Percentiles rank a stretch among this genome's conserved stretches.
phyloP scores from a whole-genome alignment of 2,329 filamentous ascomycete species.

The Stagonosporopsis vannaccii region DNA sequence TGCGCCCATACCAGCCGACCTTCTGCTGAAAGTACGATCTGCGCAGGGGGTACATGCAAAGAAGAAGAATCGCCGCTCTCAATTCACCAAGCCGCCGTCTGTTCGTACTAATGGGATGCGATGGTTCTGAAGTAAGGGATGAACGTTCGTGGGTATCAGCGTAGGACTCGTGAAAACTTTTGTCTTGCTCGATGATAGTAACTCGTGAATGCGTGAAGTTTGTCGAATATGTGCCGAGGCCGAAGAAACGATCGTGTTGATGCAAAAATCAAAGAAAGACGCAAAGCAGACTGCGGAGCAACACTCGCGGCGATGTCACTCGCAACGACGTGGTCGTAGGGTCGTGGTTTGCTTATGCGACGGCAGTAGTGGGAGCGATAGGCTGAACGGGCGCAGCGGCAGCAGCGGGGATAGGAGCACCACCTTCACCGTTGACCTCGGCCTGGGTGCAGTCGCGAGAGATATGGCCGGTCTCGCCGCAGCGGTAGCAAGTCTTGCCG shows the following conservation, averaged over 20 bases:
- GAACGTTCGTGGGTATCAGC: slow-evolving; percentile 55
- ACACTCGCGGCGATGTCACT: slow-evolving; percentile 29
- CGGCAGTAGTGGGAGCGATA: slow-evolving; percentile 52
- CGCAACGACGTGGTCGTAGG: slow-evolving; percentile 12
- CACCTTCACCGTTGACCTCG: slow-evolving; percentile 56
- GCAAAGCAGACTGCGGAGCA: neutral
- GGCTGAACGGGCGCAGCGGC: slow-evolving; percentile 42
- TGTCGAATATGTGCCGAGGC: slow-evolving; percentile 44
- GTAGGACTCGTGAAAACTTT: slow-evolving; percentile 53
- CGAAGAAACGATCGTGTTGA: slow-evolving; percentile 43
- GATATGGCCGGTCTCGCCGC: slow-evolving; percentile 94
- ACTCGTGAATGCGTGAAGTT: slow-evolving; percentile 49
- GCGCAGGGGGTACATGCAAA: slow-evolving; percentile 22
- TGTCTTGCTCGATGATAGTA: slow-evolving; percentile 37
- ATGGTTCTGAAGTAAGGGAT: slow-evolving; percentile 48
- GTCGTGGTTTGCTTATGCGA: slow-evolving; percentile 37
- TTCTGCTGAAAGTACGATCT: slow-evolving; percentile 11
- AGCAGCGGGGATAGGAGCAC: slow-evolving; percentile 35
- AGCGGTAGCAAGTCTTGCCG: slow-evolving; percentile 98
- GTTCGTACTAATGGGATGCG: slow-evolving; percentile 48
- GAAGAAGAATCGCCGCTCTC: slow-evolving; percentile 30
- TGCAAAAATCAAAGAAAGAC: slow-evolving; percentile 24
- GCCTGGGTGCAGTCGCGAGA: slow-evolving; percentile 92
- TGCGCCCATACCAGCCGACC: slow-evolving; percentile 19
- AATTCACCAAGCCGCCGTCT: slow-evolving; percentile 49